Base-by-base conservation (phyloP, 2,329 filamentous ascomycete species). In the Hymenoscyphus scutula region DNA sequence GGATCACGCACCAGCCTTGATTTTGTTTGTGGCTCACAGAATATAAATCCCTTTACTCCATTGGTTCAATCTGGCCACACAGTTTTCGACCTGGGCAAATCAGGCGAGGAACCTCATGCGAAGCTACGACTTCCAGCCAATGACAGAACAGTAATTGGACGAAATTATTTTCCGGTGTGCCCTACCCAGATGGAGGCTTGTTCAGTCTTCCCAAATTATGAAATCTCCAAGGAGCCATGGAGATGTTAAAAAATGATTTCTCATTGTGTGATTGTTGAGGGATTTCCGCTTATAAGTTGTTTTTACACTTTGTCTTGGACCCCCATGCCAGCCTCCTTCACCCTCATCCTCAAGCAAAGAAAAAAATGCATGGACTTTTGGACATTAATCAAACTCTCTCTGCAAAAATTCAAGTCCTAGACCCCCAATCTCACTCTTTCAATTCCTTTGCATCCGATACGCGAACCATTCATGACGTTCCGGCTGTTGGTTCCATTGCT, bases 381-480 rank as follows among this genome's bases (percentile, higher is more conserved):
- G 4, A 34, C 41, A 25, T 6, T 19, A 19, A n/a, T n/a, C n/a
- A n/a, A n/a, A n/a, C n/a, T n/a, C n/a, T n/a, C 38, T 7, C 17
- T 3, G 17, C n/a, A 8, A 7, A n/a, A 8, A 25, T 48, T 48
- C n/a, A 19, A 25, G 6, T 23, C 19, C 41, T 13, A 34, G 15
- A 34, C 32, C 15, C 32, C 32, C 32, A 34, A 34, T 8, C 10
- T 34, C n/a, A 1, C 5, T 54, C 3, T 15, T 13, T 58, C 38
- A 58, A 30, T 17, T 27, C 13, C 45, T 32, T 17, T 58, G 37
- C 56, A 58, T 58, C 23, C 56, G 37, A 58, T 58, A 58, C 13
- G 56, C 41, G 3, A 58, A 27, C 56, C 56, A 58, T 27, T 58
- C 56, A 51, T 58, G 56, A 3, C 56, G 37, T 48, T 58, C 56